These are phyloP conservation scores for Cucumis hystrix DNA, from an alignment of 306 rosid species.

Conservation along the genomic window DNA sequence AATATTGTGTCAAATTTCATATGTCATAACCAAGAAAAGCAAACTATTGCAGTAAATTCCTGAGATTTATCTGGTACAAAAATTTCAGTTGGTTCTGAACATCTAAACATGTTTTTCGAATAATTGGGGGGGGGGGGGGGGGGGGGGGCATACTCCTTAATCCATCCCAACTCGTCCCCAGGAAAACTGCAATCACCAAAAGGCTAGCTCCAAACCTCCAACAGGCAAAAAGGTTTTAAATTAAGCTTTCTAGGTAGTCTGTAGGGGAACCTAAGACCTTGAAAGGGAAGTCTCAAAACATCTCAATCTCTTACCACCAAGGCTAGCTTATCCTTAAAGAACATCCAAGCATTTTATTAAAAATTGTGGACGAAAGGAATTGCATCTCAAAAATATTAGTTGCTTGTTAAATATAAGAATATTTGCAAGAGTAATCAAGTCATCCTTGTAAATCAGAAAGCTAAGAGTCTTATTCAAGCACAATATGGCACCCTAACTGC, in stretches of 20 bases:
- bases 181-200: background rate
- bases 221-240: background rate
- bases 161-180: background rate
- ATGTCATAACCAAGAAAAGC: background rate
- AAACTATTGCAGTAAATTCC: background rate
- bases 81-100: background rate
- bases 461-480: background rate
- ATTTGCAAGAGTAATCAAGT: background rate
- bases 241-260: background rate
- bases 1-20: background rate
- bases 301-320: background rate
- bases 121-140: background rate
- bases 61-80: background rate
- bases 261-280: background rate
- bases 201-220: background rate
- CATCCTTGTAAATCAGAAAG: background rate
- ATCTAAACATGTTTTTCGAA: background rate
- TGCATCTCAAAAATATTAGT: background rate
- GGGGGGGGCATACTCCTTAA: background rate
- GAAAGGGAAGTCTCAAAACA: background rate
- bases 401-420: background rate
- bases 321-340: background rate
- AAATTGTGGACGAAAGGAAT: background rate
- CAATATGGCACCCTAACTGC: background rate
- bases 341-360: background rate